Conservation (phyloP, 2,329 filamentous ascomycete genomes). For the Zymoseptoria crescenta region DNA sequence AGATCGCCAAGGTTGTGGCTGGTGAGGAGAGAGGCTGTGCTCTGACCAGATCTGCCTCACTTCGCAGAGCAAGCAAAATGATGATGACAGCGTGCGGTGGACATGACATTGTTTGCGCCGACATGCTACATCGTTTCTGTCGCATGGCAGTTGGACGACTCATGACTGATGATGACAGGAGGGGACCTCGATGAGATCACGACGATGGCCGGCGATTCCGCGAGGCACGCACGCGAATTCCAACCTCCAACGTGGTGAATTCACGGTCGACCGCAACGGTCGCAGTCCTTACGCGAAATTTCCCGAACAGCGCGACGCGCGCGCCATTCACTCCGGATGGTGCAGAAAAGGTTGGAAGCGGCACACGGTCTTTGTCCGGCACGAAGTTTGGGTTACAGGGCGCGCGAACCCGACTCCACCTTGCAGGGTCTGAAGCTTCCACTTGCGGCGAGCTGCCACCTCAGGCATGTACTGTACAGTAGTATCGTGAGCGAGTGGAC, state of each 20-base stretch:
- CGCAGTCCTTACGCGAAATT: neutral
- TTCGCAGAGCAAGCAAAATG: too few relatives aligned
- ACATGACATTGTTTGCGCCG: too few relatives aligned
- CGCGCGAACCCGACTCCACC: neutral
- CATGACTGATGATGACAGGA: neutral
- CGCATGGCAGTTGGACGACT: neutral
- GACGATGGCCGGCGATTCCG: neutral
- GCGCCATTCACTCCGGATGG: neutral
- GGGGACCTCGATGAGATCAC: neutral
- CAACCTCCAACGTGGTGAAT: neutral
- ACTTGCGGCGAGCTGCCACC: neutral
- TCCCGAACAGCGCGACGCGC: neutral
- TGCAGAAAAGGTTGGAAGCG: neutral
- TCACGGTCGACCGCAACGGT: neutral
- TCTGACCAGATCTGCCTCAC: neutral
- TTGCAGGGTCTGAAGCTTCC: neutral
- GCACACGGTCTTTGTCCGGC: neutral
- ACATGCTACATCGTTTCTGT: too few relatives aligned
- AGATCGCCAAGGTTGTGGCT: neutral
- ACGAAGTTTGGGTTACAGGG: neutral
- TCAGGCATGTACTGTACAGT: neutral
- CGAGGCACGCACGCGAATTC: neutral
- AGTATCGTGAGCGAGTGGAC: neutral
- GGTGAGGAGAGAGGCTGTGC: neutral
- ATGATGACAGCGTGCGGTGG: too few relatives aligned